A percentile compares a stretch with the other conserved stretches of the same genome.
phyloP scores from a whole-genome alignment of 164 flowering plant species.

The Vitis riparia region DNA sequence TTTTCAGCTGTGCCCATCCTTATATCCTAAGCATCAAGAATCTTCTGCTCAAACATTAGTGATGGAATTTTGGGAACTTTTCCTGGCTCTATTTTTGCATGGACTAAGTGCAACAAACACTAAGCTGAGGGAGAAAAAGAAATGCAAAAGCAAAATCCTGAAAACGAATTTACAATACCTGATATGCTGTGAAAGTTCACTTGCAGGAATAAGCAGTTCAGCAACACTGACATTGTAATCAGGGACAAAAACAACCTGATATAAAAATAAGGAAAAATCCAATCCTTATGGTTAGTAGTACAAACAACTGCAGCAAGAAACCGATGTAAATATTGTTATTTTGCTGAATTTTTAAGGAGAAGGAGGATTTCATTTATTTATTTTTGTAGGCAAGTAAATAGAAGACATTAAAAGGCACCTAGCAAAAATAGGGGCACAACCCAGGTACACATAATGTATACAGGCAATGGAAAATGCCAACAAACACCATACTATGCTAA shows the following conservation, averaged over 20 bases:
- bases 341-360: no score
- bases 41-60: background rate
- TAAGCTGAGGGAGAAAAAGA: background rate
- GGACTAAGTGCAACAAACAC: background rate
- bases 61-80: background rate
- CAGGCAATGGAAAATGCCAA: no score
- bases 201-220: constrained; percentile 89
- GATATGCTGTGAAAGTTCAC: constrained; percentile 95
- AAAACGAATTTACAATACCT: constrained; percentile 47
- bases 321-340: no score
- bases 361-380: no score
- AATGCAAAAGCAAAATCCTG: background rate
- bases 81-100: background rate
- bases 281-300: no score
- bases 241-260: constrained; percentile 84
- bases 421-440: no score
- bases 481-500: no score
- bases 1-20: background rate
- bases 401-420: no score
- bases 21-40: background rate
- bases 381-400: no score
- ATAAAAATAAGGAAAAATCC: background rate
- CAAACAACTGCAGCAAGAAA: no score
- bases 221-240: constrained; percentile 98
- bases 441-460: no score